Base-by-base conservation (phyloP, 495 filamentous ascomycete genomes). In the Penicillium coprophilum region DNA sequence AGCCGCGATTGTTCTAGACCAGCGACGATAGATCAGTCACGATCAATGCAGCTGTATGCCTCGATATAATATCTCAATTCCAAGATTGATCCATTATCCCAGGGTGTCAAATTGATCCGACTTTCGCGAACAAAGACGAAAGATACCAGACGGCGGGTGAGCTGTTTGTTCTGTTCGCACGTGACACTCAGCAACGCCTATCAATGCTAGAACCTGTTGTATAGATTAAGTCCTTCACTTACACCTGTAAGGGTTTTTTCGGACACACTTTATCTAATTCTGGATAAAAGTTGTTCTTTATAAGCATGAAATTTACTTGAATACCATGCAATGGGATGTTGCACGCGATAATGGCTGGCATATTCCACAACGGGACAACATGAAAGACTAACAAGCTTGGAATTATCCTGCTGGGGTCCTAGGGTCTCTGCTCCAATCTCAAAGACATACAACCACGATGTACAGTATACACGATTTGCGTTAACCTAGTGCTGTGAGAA, bases 21-120 rank as follows among this genome's bases (percentile, higher is more conserved):
- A 45, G 31, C 13, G 15, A 28, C n/a, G 21, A 28, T 15, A 46
- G 21, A 27, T 27, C 10, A 6, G 28, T 34, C 31, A 12, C 15
- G 10, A 45, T 32, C 41, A 15, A 54, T 45, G 40, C 50, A 54
- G 49, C 12, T 52, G 19, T 49, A 36, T 50, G 34, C 34, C 13
- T 36, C 9, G 32, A 17, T 2, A 17, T 38, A 17, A 19, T 30
- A 12, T 24, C 4, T 51, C 34, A 39, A 30, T 28, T 50, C n/a
- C 21, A 40, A 28, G 8, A 40, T 28, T 28, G 21, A 30, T 40
- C n/a, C 49, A 51, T 51, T 39, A 24, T 40, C 23, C 1, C 20
- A 21, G 34, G 4, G 15, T 40, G 49, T 51, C 49, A 28, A 51
- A 39, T 39, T 3, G 34, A 28, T 40, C 32, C 36, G 49, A 40